These are phyloP conservation scores for Wickerhamia fluorescens DNA, from an alignment of 805 yeast species.

Conservation along the genomic window DNA sequence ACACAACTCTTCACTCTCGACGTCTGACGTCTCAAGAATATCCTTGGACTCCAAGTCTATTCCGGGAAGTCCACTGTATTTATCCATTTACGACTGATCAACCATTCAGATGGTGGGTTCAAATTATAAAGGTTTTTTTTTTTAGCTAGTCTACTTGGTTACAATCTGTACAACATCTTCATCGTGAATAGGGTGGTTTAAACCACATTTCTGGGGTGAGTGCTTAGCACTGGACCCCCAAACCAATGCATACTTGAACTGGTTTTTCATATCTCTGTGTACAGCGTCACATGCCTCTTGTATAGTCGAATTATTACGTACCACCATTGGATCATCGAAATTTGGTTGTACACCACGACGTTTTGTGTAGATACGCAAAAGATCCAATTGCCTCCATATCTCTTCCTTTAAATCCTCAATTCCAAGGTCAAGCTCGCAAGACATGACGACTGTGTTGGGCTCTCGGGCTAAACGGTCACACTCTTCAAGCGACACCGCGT, in stretches of 20 bases:
- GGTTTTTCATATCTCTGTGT: constrained; percentile 86
- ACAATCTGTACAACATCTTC: constrained; percentile 93
- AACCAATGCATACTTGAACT: constrained; percentile 88
- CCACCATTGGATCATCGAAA: constrained; percentile 86
- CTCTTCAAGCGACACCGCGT: constrained; percentile 91
- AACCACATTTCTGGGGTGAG: constrained; percentile 94
- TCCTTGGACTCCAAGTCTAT: constrained; percentile 19
- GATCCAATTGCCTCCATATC: constrained; percentile 82
- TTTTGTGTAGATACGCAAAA: constrained; percentile 81
- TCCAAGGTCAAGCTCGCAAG: constrained; percentile 85
- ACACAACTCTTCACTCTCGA: constrained; percentile 23
- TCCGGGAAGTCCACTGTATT: constrained; percentile 10
- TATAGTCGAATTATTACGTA: constrained; percentile 68
- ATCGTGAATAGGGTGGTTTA: constrained; percentile 74
- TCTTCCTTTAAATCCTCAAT: constrained; percentile 83
- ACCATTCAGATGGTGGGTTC: too few species aligned
- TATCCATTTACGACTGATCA: too few species aligned
- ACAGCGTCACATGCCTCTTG: constrained; percentile 87
- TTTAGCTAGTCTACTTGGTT: constrained; percentile 66
- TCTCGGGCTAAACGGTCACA: constrained; percentile 86
- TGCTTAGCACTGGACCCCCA: constrained; percentile 97
- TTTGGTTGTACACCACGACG: constrained; percentile 77
- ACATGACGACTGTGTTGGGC: constrained; percentile 90
- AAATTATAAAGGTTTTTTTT: too few species aligned
- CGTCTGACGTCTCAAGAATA: constrained; percentile 42